A percentile compares a stretch with the other conserved stretches of the same genome.
Conservation (phyloP, 2,329 filamentous ascomycete genomes). For the Neopestalotiopsis clavispora region DNA sequence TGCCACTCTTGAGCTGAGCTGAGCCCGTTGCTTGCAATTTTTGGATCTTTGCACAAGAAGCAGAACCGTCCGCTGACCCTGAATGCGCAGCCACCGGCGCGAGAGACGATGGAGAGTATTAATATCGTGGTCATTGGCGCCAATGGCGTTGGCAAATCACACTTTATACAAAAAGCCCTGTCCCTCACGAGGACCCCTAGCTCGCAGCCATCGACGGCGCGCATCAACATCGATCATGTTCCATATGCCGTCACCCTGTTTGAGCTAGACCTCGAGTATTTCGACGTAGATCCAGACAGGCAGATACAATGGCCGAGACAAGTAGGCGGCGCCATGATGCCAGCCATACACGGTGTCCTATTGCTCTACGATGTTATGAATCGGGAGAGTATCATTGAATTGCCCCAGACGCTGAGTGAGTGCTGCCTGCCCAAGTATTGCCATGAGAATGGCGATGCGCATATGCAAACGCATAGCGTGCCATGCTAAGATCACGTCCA, state of each 20-base stretch:
- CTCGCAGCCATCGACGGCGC: slow-evolving; percentile 59
- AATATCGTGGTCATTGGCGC: slow-evolving; percentile 72
- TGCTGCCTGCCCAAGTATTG: slow-evolving; percentile 29
- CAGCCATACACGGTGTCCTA: slow-evolving; percentile 81
- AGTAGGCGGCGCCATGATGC: slow-evolving; percentile 72
- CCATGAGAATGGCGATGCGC: not conserved
- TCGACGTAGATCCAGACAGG: slow-evolving; percentile 62
- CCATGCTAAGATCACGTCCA: slow-evolving; percentile 41
- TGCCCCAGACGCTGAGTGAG: slow-evolving; percentile 82
- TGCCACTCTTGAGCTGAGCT: not conserved
- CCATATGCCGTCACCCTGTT: slow-evolving; percentile 65
- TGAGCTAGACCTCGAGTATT: slow-evolving; percentile 69
- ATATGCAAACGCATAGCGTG: not conserved
- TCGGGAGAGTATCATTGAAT: slow-evolving; percentile 72
- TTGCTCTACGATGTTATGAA: slow-evolving; percentile 89
- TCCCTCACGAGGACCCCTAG: slow-evolving; percentile 58
- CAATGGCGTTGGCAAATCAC: slow-evolving; percentile 70
- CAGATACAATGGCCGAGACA: slow-evolving; percentile 71
- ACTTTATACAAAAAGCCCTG: slow-evolving; percentile 68
- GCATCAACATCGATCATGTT: slow-evolving; percentile 62
- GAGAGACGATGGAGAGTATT: slow-evolving; percentile 59
- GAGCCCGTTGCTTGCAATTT: not conserved
- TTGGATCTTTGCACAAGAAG: slow-evolving; percentile 21
- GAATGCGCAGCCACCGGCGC: slow-evolving; percentile 19
- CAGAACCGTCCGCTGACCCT: slow-evolving; percentile 15